Percentiles rank a stretch among this genome's conserved stretches.
phyloP scores from a whole-genome alignment of 305 asterid species.

The Fraxinus xanthoxyloides region DNA sequence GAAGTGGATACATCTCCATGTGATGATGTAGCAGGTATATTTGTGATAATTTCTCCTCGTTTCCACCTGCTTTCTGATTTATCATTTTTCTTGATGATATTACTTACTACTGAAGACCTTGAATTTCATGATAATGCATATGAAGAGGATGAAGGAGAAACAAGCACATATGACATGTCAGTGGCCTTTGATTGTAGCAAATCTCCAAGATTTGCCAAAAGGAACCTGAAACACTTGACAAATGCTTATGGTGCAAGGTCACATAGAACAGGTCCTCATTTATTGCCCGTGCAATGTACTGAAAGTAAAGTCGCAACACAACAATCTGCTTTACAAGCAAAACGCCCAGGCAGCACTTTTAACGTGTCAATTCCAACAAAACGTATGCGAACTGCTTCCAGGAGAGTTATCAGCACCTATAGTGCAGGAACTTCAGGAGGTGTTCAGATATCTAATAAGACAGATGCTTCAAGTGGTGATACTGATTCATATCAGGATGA shows the following conservation, averaged over 20 bases:
- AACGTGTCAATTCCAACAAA: constrained; percentile 81
- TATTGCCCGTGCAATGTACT: constrained; percentile 44
- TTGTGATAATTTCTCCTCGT: constrained; percentile 17
- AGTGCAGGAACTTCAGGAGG: constrained; percentile 67
- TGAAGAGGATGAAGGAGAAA: constrained; percentile 79
- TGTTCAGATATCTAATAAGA: constrained; percentile 57
- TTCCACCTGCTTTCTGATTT: constrained; percentile 24
- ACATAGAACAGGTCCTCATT: constrained; percentile 50
- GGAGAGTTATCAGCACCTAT: constrained; percentile 66
- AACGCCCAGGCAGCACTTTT: constrained; percentile 62
- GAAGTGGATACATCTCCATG: constrained; percentile 76
- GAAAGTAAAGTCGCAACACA: constrained; percentile 50
- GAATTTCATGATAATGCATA: constrained; percentile 53
- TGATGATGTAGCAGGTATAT: constrained; percentile 67
- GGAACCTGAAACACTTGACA: constrained; percentile 52
- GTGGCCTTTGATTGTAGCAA: constrained; percentile 49
- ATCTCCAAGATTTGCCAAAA: constrained; percentile 56
- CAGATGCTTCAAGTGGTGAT: constrained; percentile 96
- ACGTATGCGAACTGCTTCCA: constrained; percentile 76
- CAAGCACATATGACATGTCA: constrained; percentile 52
- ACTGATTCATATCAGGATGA: constrained; percentile 92
- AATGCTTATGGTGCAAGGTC: constrained; percentile 55
- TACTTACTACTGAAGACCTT: constrained; percentile 37
- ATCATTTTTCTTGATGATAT: constrained; percentile 22
- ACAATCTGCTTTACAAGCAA: constrained; percentile 52